phyloP scores from a whole-genome alignment of 129 eudicot genomes.

The Flaveria sonorensis region DNA sequence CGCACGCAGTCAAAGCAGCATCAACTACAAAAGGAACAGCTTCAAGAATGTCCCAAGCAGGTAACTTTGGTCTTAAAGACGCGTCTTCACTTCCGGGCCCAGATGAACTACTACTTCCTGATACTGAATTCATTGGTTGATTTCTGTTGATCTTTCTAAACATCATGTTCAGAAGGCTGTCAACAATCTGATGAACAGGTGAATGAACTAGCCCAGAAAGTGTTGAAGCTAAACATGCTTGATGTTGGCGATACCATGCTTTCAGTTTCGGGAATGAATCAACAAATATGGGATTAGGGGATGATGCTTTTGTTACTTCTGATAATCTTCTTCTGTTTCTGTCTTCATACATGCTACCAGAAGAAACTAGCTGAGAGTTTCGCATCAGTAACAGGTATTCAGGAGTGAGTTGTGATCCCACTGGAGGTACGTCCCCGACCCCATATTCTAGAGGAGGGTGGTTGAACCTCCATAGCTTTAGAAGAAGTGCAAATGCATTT shows the following conservation, averaged over 20 bases:
- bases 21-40: conserved; percentile 97
- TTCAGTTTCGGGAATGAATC: conserved; percentile 88
- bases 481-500: conserved; percentile 94
- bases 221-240: conserved; percentile 91
- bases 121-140: conserved; percentile 50
- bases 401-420: conserved; percentile 89
- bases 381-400: conserved; percentile 78
- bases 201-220: conserved; percentile 84
- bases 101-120: conserved; percentile 92
- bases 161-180: conserved; percentile 76
- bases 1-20: conserved; percentile 96
- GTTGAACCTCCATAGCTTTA: conserved; percentile 92
- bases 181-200: conserved; percentile 86
- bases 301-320: conserved; percentile 52
- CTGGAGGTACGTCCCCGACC: conserved; percentile 92
- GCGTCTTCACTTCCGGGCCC: conserved; percentile 67
- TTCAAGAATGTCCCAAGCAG: conserved; percentile 99
- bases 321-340: conserved; percentile 63
- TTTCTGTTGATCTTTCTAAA: conserved; percentile 65
- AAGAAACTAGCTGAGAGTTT: conserved; percentile 61
- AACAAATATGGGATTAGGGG: conserved; percentile 70
- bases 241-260: conserved; percentile 95
- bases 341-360: conserved; percentile 41
- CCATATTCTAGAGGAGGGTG: conserved; percentile 90
- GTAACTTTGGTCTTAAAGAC: conserved; percentile 65